A percentile compares a stretch with the other conserved stretches of the same genome.
phyloP scores from a whole-genome alignment of 2,329 filamentous ascomycete species.

The Diaporthe ilicicola region DNA sequence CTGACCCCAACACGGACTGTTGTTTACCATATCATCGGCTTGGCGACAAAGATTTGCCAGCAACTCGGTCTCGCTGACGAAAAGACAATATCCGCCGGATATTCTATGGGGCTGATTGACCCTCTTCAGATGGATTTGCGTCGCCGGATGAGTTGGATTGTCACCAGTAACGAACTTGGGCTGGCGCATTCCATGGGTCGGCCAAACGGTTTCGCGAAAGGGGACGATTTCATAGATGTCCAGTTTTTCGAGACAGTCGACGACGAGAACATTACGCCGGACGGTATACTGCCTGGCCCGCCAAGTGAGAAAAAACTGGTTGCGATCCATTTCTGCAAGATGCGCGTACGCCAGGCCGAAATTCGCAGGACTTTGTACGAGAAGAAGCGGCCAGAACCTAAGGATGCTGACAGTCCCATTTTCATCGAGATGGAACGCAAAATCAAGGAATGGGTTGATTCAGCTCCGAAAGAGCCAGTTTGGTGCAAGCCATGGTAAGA shows the following conservation, averaged over 20 bases:
- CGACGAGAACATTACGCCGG: conserved; percentile 82
- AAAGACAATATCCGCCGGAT: conserved; percentile 78
- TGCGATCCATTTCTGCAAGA: conserved; percentile 92
- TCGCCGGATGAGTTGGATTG: conserved; percentile 86
- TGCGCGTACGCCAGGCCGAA: conserved; percentile 87
- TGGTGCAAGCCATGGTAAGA: conserved; percentile 84
- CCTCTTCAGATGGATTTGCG: conserved; percentile 88
- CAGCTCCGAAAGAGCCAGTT: conserved; percentile 72
- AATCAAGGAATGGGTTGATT: conserved; percentile 80
- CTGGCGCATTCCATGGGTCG: conserved; percentile 88
- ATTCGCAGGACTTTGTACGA: conserved; percentile 88
- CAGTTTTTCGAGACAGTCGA: conserved; percentile 83
- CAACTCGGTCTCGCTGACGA: conserved; percentile 89
- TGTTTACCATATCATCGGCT: conserved; percentile 90
- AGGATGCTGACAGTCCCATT: conserved; percentile 85
- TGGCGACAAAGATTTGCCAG: conserved; percentile 88
- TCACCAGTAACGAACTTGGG: conserved; percentile 87
- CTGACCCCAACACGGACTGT: conserved; percentile 91
- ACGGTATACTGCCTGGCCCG: conserved; percentile 77
- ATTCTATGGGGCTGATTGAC: conserved; percentile 68
- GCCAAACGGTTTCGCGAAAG: conserved; percentile 84
- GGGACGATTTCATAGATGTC: conserved; percentile 84
- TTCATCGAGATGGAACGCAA: conserved; percentile 82
- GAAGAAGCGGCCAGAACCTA: conserved; percentile 79
- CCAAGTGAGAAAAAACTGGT: conserved; percentile 85